Percentiles rank a stretch among this genome's conserved stretches.
Evolutionary conservation across 2,329 filamentous ascomycete species (phyloP).

Genomic region (Magnaporthiopsis rhizophila): DNA sequence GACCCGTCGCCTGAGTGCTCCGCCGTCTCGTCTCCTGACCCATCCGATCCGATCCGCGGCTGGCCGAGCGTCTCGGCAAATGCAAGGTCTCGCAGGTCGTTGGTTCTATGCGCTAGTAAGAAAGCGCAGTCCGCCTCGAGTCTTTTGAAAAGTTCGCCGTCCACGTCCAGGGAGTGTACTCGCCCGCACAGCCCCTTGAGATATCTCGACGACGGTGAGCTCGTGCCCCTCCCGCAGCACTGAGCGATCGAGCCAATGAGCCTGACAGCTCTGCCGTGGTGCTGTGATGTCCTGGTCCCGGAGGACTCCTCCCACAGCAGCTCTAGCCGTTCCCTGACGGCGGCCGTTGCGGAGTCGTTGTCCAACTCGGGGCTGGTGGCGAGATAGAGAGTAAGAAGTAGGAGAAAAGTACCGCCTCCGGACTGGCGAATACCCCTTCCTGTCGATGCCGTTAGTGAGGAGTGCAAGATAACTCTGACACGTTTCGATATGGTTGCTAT

Average conservation of each 20-base stretch:
- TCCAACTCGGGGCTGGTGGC: background rate
- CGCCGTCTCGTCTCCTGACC: background rate
- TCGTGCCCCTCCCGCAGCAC: constrained; percentile 33
- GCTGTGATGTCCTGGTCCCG: constrained; percentile 11
- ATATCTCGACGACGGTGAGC: constrained; percentile 27
- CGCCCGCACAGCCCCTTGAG: constrained; percentile 32
- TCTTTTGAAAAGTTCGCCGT: constrained; percentile 24
- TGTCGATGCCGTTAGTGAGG: background rate
- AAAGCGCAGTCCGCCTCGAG: constrained; percentile 41
- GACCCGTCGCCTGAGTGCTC: background rate
- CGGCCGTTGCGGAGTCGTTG: background rate
- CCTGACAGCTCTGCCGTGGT: constrained; percentile 25
- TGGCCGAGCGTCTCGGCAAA: constrained; percentile 39
- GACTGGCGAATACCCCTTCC: background rate
- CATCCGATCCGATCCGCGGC: background rate
- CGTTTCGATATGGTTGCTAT: constrained; percentile 13
- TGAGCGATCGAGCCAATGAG: constrained; percentile 39
- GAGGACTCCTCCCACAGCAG: constrained; percentile 1
- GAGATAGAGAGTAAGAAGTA: constrained; percentile 5
- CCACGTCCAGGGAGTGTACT: constrained; percentile 27
- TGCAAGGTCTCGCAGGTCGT: constrained; percentile 43
- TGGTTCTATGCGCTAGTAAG: constrained; percentile 42
- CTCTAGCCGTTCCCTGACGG: background rate
- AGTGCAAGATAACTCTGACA: constrained; percentile 17
- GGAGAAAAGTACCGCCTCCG: background rate